A percentile compares a stretch with the other conserved stretches of the same genome.
These are phyloP conservation scores for Penicillium verhagenii DNA, from an alignment of 495 filamentous ascomycete genomes.

Conservation along the genomic window DNA sequence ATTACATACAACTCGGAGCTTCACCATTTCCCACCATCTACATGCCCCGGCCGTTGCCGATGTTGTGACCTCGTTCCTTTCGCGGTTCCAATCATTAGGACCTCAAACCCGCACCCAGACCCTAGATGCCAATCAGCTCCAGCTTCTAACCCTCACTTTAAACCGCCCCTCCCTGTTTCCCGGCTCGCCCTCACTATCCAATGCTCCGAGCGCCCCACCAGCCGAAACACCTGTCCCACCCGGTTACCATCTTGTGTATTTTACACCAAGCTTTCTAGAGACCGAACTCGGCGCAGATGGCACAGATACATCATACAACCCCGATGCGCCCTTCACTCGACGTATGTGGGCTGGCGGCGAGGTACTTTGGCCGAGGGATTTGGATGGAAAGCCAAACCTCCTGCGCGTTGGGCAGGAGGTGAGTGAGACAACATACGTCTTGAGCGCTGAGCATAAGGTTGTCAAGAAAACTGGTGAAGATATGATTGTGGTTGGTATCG, in stretches of 20 bases:
- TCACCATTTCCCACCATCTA: slow-evolving; percentile 1
- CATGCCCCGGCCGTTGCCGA: slow-evolving; percentile 17
- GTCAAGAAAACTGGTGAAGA: slow-evolving; percentile 54
- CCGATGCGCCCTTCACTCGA: slow-evolving; percentile 59
- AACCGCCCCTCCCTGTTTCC: slow-evolving; percentile 44
- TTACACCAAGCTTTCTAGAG: slow-evolving; percentile 58
- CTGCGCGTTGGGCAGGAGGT: slow-evolving; percentile 54
- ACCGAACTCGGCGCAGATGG: slow-evolving; percentile 63
- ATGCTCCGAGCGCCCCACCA: slow-evolving; percentile 19
- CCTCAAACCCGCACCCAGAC: slow-evolving; percentile 46
- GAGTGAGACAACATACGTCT: slow-evolving; percentile 55
- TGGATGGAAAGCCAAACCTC: slow-evolving; percentile 33
- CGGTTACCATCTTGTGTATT: slow-evolving; percentile 74
- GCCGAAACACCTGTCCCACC: slow-evolving; percentile 52
- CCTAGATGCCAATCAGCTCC: slow-evolving; percentile 59
- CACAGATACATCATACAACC: slow-evolving; percentile 68
- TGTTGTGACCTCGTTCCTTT: slow-evolving; percentile 45
- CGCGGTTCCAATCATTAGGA: slow-evolving; percentile 40
- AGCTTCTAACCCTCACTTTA: slow-evolving; percentile 54
- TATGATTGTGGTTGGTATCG: slow-evolving; percentile 65
- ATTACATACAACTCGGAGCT: background rate
- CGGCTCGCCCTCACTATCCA: slow-evolving; percentile 28
- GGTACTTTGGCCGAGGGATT: slow-evolving; percentile 48
- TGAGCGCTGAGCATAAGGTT: slow-evolving; percentile 51
- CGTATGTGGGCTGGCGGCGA: slow-evolving; percentile 81